These are phyloP conservation scores for Bacidia rubella DNA, from an alignment of 495 filamentous ascomycete species.

Conservation along the genomic window DNA sequence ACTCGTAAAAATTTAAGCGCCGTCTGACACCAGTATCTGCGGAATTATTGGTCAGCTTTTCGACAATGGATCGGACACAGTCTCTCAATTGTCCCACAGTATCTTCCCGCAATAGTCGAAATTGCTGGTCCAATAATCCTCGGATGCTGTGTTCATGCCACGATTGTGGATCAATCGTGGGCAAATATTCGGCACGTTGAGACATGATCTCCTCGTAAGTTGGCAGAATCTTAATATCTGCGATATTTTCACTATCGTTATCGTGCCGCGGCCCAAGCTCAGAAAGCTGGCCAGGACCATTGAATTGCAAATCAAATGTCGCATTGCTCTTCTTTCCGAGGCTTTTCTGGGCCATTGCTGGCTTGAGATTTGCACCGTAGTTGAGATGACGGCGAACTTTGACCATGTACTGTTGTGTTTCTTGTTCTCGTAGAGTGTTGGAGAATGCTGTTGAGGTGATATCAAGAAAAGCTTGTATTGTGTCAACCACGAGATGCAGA, in stretches of 20 bases:
- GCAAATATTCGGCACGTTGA: constrained; percentile 43
- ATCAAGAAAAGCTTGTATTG: constrained; percentile 4
- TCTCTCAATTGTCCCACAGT: constrained; percentile 48
- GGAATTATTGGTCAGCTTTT: constrained; percentile 1
- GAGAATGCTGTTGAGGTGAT: not conserved
- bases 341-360: not conserved
- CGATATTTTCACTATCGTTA: constrained; percentile 49
- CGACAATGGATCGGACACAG: constrained; percentile 34
- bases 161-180: constrained; percentile 33
- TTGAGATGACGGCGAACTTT: not conserved
- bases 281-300: constrained; percentile 6
- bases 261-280: constrained; percentile 38
- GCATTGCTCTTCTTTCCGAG: not conserved
- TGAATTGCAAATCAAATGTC: constrained; percentile 5
- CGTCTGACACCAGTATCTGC: constrained; percentile 3
- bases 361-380: constrained; percentile 4
- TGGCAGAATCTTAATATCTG: constrained; percentile 47
- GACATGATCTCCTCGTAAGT: constrained; percentile 46
- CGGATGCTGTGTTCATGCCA: constrained; percentile 43
- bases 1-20: constrained; percentile 18
- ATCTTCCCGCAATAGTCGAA: constrained; percentile 54
- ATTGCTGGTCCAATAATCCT: constrained; percentile 55
- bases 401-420: constrained; percentile 5
- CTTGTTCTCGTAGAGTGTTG: constrained; percentile 1
- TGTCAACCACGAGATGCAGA: constrained; percentile 1